phyloP scores from a whole-genome alignment of 192 early-diverging fungal species.

The Coemansia sp. region DNA sequence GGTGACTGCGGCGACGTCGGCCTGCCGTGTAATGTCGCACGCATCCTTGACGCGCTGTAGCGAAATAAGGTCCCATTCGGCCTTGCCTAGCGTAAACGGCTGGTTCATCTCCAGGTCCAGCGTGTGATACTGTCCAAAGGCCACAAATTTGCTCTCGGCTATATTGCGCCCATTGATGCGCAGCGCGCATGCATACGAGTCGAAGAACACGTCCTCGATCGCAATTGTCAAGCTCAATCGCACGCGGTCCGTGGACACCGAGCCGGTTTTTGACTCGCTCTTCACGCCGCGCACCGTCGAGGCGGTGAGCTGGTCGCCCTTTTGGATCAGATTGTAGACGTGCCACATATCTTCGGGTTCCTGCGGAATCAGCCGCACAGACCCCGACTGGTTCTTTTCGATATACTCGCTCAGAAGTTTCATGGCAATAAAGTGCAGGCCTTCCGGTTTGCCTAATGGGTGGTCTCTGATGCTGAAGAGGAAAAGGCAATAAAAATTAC shows the following conservation, averaged over 20 bases:
- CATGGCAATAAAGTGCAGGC: constrained; percentile 53
- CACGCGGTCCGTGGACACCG: constrained; percentile 76
- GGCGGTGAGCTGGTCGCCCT: constrained; percentile 82
- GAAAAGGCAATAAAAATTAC: not conserved
- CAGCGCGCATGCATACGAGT: constrained; percentile 78
- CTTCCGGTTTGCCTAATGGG: not conserved
- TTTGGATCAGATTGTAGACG: constrained; percentile 80
- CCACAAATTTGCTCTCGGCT: constrained; percentile 84
- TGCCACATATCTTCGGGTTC: constrained; percentile 99
- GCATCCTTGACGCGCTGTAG: constrained; percentile 84
- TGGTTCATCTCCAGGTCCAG: constrained; percentile 88
- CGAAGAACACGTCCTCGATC: constrained; percentile 86
- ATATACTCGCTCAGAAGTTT: constrained; percentile 67
- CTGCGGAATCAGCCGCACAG: constrained; percentile 77
- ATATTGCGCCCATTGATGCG: constrained; percentile 85
- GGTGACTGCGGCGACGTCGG: constrained; percentile 90
- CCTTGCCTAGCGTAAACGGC: constrained; percentile 82
- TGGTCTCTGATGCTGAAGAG: not conserved
- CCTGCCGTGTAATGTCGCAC: constrained; percentile 82
- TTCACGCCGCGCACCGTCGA: constrained; percentile 88
- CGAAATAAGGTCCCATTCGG: constrained; percentile 91
- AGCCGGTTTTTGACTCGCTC: constrained; percentile 81
- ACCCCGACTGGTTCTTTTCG: constrained; percentile 79
- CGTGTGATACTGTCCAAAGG: constrained; percentile 91
- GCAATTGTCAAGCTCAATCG: constrained; percentile 76